Conservation (phyloP, 805 yeast genomes). For the Candida piceae region DNA sequence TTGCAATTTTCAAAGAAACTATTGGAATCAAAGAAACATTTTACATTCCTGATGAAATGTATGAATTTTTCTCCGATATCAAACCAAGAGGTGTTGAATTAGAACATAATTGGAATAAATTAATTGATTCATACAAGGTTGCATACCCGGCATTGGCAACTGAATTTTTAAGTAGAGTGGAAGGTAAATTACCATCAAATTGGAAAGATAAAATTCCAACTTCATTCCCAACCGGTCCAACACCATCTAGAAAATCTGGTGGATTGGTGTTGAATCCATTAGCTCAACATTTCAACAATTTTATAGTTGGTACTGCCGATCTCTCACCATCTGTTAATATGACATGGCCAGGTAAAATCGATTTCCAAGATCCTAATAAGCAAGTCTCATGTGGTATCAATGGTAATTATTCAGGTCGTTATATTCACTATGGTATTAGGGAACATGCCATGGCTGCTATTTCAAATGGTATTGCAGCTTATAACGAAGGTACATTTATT, state of each 20-base stretch:
- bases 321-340: constrained; percentile 87
- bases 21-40: constrained; percentile 83
- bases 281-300: constrained; percentile 55
- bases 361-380: constrained; percentile 84
- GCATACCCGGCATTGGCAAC: constrained; percentile 74
- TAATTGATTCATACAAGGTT: constrained; percentile 52
- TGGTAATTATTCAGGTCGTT: constrained; percentile 88
- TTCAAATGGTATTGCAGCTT: constrained; percentile 94
- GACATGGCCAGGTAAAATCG: constrained; percentile 77
- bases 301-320: constrained; percentile 97
- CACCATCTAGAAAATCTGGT: constrained; percentile 92
- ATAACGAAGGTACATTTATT: constrained; percentile 83
- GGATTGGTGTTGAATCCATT: constrained; percentile 66
- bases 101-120: constrained; percentile 68
- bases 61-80: constrained; percentile 56
- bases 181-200: constrained; percentile 69
- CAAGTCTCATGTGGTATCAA: constrained; percentile 36
- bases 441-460: constrained; percentile 99
- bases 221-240: constrained; percentile 74
- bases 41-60: constrained; percentile 77
- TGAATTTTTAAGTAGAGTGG: constrained; percentile 72
- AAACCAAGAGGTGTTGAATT: constrained; percentile 55
- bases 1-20: constrained; percentile 73
- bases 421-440: constrained; percentile 95
- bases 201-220: constrained; percentile 80